Evolutionary conservation across 2,329 filamentous ascomycete species (phyloP).

Genomic region (Exophiala sideris): DNA sequence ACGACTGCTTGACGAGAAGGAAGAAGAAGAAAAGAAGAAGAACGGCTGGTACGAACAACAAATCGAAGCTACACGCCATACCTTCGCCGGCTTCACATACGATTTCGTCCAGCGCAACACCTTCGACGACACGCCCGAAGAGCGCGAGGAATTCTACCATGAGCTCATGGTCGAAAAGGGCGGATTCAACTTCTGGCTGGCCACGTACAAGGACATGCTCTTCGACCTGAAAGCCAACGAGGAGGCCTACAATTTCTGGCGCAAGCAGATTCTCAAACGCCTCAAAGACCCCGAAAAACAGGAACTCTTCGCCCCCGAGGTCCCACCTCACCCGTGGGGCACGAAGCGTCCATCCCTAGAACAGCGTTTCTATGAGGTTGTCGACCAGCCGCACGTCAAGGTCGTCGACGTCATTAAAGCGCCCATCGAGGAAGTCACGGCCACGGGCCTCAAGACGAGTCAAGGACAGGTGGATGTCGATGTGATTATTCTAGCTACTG

Average conservation of each 20-base stretch:
- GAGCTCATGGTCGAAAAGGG: slow-evolving; percentile 47
- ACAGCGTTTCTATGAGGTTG: slow-evolving; percentile 49
- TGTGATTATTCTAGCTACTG: slow-evolving; percentile 43
- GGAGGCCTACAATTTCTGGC: slow-evolving; percentile 57
- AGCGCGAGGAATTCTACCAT: slow-evolving; percentile 52
- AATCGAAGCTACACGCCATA: slow-evolving; percentile 53
- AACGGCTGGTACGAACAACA: slow-evolving; percentile 46
- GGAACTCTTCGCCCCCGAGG: slow-evolving; percentile 52
- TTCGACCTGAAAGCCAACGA: slow-evolving; percentile 48
- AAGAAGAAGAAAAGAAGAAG: slow-evolving; percentile 55
- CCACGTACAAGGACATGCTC: slow-evolving; percentile 53
- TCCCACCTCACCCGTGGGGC: slow-evolving; percentile 55
- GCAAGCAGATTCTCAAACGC: slow-evolving; percentile 49
- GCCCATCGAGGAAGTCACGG: slow-evolving; percentile 41
- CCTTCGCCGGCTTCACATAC: slow-evolving; percentile 60
- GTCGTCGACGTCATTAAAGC: slow-evolving; percentile 46
- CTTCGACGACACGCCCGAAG: slow-evolving; percentile 52
- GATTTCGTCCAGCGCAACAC: slow-evolving; percentile 55
- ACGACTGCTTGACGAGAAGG: slow-evolving; percentile 45
- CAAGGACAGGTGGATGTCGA: slow-evolving; percentile 40
- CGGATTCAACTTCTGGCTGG: slow-evolving; percentile 56
- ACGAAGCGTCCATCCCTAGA: slow-evolving; percentile 51
- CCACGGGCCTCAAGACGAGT: slow-evolving; percentile 41
- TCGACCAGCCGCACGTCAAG: slow-evolving; percentile 46
- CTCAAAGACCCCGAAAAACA: slow-evolving; percentile 49